Base-by-base conservation (phyloP, 2,329 filamentous ascomycete genomes). In the Penicillium sp. region DNA sequence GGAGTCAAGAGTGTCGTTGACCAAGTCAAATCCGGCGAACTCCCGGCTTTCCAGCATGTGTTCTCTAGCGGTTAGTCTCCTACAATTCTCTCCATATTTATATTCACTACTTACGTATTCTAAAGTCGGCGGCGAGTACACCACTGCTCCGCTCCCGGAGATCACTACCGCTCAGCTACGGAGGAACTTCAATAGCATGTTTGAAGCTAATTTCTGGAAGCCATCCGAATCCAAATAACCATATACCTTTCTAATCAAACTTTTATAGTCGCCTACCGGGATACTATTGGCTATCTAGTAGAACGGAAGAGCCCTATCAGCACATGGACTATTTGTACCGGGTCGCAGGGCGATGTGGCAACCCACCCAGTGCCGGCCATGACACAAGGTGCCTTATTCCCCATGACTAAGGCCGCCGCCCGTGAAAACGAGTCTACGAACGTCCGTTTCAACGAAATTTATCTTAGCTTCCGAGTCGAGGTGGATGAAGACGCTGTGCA, bases 261-360 rank as follows among this genome's bases (percentile, higher is more conserved):
- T 2, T 22, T 35, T 9, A 3, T 11, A 48, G 45, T 48, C 27
- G 45, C 45, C 20, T 48, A 48, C 26, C 27, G 45, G 2, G 45
- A 48, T 35, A 35, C 45, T 4, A 48, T 48, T 23, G 14, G 12
- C 12, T 48, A 48, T 48, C 6, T 48, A 15, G 11, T 48, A 1
- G 45, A 48, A 23, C 18, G 37, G 23, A 35, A 35, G 12, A 33
- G 18, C n/a, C 45, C 45, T 18, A 20, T 23, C 29, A 48, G 45
- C n/a, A 48, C 45, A n/a, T 48, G 45, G 45, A 48, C 45, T 5
- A 33, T 48, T 35, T 48, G 45, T n/a, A 48, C 45, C 7, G 45
- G 45, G 20, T 26, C 45, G 22, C 33, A 31, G 11, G 45, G 45
- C 7, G 45, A 48, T 23, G 5, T 23, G 6, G 27, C 29, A 14